Evolutionary conservation across 2,329 filamentous ascomycete genomes (phyloP), one percentile per base, ranked within the genome.

Genomic region (Aspergillus quadrilineatus): DNA sequence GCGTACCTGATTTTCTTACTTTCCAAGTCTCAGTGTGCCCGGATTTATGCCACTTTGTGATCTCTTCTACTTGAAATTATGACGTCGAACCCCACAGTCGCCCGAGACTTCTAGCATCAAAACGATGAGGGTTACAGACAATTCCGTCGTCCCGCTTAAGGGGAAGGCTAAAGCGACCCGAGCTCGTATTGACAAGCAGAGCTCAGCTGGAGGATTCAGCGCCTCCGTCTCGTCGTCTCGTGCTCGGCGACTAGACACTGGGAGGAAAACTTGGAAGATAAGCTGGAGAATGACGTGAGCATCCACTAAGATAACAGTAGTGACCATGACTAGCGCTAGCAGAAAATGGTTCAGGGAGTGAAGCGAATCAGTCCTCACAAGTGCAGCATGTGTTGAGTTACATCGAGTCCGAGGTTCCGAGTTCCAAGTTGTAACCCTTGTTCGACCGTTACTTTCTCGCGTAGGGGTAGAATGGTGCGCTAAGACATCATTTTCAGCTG

Each of bases 351-450:
- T 36, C 17, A n/a, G 5, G 28, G 37, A 43, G 39, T 14, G 15
- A 50, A 44, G 29, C 55, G 55, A 57, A 57, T 57, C 55, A 52
- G 8, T 42, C 54, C 43, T 43, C 48, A 15, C 54, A 43, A 48
- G 49, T 7, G 39, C 14, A 45, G 26, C 55, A 57, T 57, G 50
- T 57, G 55, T 57, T 46, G 30, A 32, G 50, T 53, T 57, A 45
- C 17, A 51, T 45, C 43, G 45, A 49, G 42, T 36, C 52, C 14
- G 32, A 37, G 37, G 17, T 45, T 30, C 50, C 41, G 47, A 53
- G 53, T 34, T 49, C 45, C 47, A 34, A 52, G 26, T 39, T 56
- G 42, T 22, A 50, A 51, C 47, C 46, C 29, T 49, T 26, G 12
- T 17, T 28, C n/a, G 37, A 53, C 42, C 29, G 53, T 55, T 55